Base-by-base conservation (phyloP, 768 basidiomycete genomes). In the Auricularia cornea region DNA sequence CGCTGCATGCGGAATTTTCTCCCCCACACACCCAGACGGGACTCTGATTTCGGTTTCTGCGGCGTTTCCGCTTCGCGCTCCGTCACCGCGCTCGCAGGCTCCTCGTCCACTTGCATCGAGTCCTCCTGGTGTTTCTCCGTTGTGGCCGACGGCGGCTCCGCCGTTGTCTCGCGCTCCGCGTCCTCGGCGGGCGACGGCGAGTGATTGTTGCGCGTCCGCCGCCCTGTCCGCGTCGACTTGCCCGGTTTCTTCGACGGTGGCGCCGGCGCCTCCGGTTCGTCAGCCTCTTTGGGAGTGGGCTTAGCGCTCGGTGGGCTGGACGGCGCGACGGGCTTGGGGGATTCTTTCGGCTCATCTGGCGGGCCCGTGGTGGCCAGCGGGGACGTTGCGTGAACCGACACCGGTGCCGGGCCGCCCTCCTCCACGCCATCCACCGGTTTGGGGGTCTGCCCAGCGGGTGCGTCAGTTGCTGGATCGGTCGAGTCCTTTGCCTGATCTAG, bases 51-150 rank as follows among this genome's bases (percentile, higher is more conserved):
- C 29, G 29, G 5, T 59, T 23, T 48, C 44, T 20, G 44, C 5
- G 44, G 20, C 2, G 31, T 59, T 18, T 59, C 64, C 4, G 64
- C 32, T 29, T 63, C 63, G 20, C 59, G 20, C 48, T 63, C 59
- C 40, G 16, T 33, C 40, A 57, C 60, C n/a, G 60, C 30, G 16
- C 35, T 38, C 10, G 16, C 35, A 10, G 35, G 35, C 51, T 61
- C 64, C 32, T 54, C 54, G 26, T 54, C 30, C 14, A 28, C 33
- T 14, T 32, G 32, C 59, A 38, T 26, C 20, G 33, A 51, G 11
- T 56, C 61, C 12, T 29, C 29, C 29, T n/a, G 11, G 20, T 23
- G 20, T 6, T 48, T 48, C 6, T 48, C 44, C 6, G 44, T 23
- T 6, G 44, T 48, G 6, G 44, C 44, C 16, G 44, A 48, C 20